A percentile compares a stretch with the other conserved stretches of the same genome.
phyloP scores from a whole-genome alignment of 306 rosid species.

The Oxytropis ochrocephala region DNA sequence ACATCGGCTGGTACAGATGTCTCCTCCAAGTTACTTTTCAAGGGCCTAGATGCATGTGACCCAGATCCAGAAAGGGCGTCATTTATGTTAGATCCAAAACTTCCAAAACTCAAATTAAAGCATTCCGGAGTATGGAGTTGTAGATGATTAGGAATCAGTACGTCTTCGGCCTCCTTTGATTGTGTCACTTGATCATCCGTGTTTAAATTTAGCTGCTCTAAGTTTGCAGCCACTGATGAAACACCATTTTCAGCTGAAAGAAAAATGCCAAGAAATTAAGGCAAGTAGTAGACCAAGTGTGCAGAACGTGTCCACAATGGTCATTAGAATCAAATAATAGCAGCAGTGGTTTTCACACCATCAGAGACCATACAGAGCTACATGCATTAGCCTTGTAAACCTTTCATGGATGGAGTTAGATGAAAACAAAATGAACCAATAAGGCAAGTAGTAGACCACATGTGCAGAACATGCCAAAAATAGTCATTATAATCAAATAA shows the following conservation, averaged over 20 bases:
- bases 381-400: neutral
- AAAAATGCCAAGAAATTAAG: neutral
- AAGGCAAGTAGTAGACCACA: neutral
- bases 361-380: neutral
- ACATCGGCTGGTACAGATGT: conserved; percentile 57
- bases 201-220: conserved; percentile 64
- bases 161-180: conserved; percentile 63
- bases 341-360: neutral
- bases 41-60: conserved; percentile 39
- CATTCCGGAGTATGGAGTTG: conserved; percentile 92
- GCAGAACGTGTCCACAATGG: neutral
- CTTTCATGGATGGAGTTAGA: neutral
- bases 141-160: conserved; percentile 88
- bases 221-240: conserved; percentile 62
- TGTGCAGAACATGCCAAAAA: neutral
- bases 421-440: neutral
- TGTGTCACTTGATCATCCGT: conserved; percentile 52
- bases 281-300: neutral
- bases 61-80: conserved; percentile 44
- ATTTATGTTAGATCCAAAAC: conserved; percentile 71
- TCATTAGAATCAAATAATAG: conserved; percentile 8
- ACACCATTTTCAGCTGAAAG: conserved; percentile 58
- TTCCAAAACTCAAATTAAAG: conserved; percentile 92
- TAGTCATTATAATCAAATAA: conserved; percentile 2
- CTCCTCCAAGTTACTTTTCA: conserved; percentile 63